Conservation (phyloP, 1,284 basidiomycete genomes). For the Marasmius tenuissimus region DNA sequence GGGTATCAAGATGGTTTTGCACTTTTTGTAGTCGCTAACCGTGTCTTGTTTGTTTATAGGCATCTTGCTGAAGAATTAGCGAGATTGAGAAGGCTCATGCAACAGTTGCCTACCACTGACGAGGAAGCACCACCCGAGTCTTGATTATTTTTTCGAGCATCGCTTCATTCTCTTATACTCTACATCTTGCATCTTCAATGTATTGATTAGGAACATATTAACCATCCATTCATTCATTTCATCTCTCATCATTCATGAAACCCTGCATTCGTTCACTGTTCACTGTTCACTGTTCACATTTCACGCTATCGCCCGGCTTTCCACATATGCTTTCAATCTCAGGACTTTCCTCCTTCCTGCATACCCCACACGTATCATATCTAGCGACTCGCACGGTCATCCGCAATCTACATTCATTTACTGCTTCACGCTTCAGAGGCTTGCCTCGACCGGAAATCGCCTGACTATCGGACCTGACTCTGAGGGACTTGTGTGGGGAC, state of each 20-base stretch:
- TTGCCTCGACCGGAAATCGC: too few relatives aligned
- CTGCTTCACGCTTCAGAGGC: background rate
- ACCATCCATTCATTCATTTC: background rate
- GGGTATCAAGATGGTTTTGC: conserved; percentile 25
- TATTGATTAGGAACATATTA: background rate
- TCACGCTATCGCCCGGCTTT: background rate
- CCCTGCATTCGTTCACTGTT: background rate
- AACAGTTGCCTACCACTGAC: conserved; percentile 21
- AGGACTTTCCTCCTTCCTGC: too few relatives aligned
- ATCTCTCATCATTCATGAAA: background rate
- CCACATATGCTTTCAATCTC: background rate
- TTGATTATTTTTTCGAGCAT: background rate
- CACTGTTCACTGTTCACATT: background rate
- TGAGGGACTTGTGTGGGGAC: too few relatives aligned
- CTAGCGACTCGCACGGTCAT: too few relatives aligned
- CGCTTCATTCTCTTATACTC: background rate
- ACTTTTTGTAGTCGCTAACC: conserved; percentile 5
- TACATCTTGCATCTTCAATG: background rate
- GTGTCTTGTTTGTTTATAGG: conserved; percentile 27
- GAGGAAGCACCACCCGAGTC: background rate
- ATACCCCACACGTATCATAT: too few relatives aligned
- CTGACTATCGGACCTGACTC: too few relatives aligned
- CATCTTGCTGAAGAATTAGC: conserved; percentile 59
- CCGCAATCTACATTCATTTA: background rate
- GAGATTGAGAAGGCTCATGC: conserved; percentile 70